A percentile compares a stretch with the other conserved stretches of the same genome.
These are phyloP conservation scores for Teunomyces lycoperdinae DNA, from an alignment of 805 yeast species.

Conservation along the genomic window DNA sequence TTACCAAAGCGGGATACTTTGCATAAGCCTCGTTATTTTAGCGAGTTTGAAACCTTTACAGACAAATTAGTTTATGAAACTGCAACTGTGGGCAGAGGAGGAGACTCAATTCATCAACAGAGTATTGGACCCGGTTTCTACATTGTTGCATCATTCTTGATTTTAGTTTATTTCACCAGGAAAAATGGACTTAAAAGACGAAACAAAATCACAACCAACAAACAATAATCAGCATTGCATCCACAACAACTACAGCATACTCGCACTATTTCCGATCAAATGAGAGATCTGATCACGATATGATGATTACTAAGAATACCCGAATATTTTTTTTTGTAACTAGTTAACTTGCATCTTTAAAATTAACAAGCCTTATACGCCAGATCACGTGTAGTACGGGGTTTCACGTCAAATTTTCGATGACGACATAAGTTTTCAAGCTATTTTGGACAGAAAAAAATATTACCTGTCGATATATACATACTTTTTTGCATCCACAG, in stretches of 20 bases:
- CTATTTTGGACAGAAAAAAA: not conserved
- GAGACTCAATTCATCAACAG: slow-evolving; percentile 7
- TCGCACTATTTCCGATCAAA: not conserved
- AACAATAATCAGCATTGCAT: not conserved
- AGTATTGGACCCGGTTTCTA: slow-evolving; percentile 18
- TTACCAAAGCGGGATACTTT: not conserved
- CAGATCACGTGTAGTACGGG: not conserved
- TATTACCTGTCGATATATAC: no score
- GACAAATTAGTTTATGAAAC: not conserved
- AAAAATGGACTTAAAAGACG: not conserved
- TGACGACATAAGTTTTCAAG: not conserved
- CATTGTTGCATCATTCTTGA: slow-evolving; percentile 15
- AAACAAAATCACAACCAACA: not conserved
- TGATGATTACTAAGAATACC: no score
- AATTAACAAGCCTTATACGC: not conserved
- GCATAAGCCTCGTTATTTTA: not conserved
- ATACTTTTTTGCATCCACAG: no score
- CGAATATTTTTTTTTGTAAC: no score
- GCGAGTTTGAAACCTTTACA: not conserved
- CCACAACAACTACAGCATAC: not conserved
- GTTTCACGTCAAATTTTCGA: not conserved
- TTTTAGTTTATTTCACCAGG: slow-evolving; percentile 15
- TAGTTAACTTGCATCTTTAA: not conserved
- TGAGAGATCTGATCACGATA: not conserved
- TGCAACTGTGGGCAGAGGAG: not conserved